phyloP scores from a whole-genome alignment of 78 protist species.

The Dictyostelium capitatum region DNA sequence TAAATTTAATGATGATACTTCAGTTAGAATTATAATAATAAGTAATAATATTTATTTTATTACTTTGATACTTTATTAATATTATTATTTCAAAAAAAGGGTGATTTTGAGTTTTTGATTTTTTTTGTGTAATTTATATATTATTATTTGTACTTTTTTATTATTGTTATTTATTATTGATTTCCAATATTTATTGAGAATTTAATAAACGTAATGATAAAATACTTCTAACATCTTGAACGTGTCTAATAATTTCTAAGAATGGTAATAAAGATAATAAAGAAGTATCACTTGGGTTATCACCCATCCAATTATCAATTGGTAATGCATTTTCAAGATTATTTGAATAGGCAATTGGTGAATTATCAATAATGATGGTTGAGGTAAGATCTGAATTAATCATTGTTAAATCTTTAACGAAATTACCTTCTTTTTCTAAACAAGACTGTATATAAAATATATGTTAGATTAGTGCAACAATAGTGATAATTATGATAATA shows the following conservation, averaged over 20 bases:
- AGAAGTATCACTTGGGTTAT: slow-evolving; percentile 65
- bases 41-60: too few species aligned
- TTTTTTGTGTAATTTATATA: not conserved
- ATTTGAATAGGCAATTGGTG: slow-evolving; percentile 82
- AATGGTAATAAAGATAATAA: slow-evolving; percentile 85
- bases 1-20: too few species aligned
- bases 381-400: slow-evolving; percentile 79
- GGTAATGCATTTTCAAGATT: slow-evolving; percentile 90
- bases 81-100: too few species aligned
- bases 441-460: slow-evolving; percentile 28
- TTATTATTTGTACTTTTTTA: not conserved
- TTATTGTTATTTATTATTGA: not conserved
- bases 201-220: slow-evolving; percentile 51
- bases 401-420: slow-evolving; percentile 84
- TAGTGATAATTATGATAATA: too few species aligned
- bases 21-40: too few species aligned
- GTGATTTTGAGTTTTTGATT: too few species aligned
- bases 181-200: not conserved
- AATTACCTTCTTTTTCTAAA: slow-evolving; percentile 71
- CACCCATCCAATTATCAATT: slow-evolving; percentile 84
- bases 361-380: slow-evolving; percentile 89
- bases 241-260: slow-evolving; percentile 83
- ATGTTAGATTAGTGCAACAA: not conserved
- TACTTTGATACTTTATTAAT: too few species aligned
- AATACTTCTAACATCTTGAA: slow-evolving; percentile 88